Evolutionary conservation across 371 early-diverging fungal genomes (phyloP).

Genomic region (Scutellospora calospora): DNA sequence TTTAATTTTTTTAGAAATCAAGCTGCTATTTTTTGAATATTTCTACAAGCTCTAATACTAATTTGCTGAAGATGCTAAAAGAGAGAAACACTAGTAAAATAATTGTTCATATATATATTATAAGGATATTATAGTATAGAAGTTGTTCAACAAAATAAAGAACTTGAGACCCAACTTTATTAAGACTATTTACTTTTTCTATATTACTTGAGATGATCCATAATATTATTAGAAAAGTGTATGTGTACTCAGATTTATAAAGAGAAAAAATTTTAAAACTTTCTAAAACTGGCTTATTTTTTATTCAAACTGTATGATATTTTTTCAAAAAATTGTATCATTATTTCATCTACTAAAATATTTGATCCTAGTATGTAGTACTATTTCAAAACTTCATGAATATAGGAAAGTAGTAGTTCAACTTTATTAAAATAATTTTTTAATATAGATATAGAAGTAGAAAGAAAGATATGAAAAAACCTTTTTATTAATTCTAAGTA

Average conservation of each 20-base stretch:
- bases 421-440: too few relatives aligned
- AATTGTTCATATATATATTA: slow-evolving; percentile 46
- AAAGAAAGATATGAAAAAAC: too few relatives aligned
- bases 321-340: too few relatives aligned
- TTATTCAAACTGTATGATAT: too few relatives aligned
- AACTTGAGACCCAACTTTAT: background rate
- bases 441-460: too few relatives aligned
- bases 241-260: background rate
- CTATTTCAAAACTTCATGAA: too few relatives aligned
- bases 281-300: background rate
- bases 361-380: too few relatives aligned
- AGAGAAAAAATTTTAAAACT: background rate
- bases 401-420: too few relatives aligned
- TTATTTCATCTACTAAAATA: too few relatives aligned
- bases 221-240: background rate
- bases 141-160: slow-evolving; percentile 17
- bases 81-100: slow-evolving; percentile 30
- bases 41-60: slow-evolving; percentile 44
- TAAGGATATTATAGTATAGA: background rate
- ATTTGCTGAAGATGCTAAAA: slow-evolving; percentile 25
- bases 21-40: background rate
- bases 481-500: too few relatives aligned
- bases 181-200: background rate
- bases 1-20: background rate
- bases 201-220: background rate